Percentiles rank a stretch among this genome's conserved stretches.
These are phyloP conservation scores for Epichloe brachyelytri DNA, from an alignment of 2,329 filamentous ascomycete genomes.

Conservation along the genomic window DNA sequence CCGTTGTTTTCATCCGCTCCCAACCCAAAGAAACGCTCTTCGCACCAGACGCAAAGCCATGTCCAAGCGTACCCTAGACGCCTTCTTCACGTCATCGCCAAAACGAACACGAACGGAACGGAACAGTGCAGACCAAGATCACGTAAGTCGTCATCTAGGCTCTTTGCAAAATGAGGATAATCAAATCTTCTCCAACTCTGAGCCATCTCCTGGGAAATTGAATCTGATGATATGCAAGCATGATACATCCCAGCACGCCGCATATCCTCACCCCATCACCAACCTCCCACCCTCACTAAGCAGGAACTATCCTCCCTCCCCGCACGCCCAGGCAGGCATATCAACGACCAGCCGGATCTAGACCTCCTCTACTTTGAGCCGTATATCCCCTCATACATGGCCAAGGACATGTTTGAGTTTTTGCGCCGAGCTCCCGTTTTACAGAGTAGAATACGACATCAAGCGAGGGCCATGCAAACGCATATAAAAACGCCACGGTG, in stretches of 20 bases:
- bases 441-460: conserved; percentile 62
- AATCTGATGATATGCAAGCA: not conserved
- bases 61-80: conserved; percentile 46
- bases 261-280: conserved; percentile 39
- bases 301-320: conserved; percentile 32
- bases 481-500: conserved; percentile 43
- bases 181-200: not conserved
- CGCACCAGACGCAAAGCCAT: conserved; percentile 5
- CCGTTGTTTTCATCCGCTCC: too few species aligned
- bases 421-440: conserved; percentile 61
- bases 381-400: conserved; percentile 46
- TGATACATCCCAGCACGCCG: conserved; percentile 22
- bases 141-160: not conserved
- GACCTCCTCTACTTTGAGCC: conserved; percentile 67
- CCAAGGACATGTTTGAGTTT: conserved; percentile 53
- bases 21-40: not conserved
- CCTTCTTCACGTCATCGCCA: conserved; percentile 41
- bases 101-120: conserved; percentile 11
- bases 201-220: not conserved
- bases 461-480: conserved; percentile 51
- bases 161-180: accelerated
- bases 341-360: conserved; percentile 56
- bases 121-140: conserved; percentile 1
- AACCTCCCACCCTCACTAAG: conserved; percentile 26
- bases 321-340: conserved; percentile 36